phyloP scores from a whole-genome alignment of 495 filamentous ascomycete species.

The Emericellopsis terricola region DNA sequence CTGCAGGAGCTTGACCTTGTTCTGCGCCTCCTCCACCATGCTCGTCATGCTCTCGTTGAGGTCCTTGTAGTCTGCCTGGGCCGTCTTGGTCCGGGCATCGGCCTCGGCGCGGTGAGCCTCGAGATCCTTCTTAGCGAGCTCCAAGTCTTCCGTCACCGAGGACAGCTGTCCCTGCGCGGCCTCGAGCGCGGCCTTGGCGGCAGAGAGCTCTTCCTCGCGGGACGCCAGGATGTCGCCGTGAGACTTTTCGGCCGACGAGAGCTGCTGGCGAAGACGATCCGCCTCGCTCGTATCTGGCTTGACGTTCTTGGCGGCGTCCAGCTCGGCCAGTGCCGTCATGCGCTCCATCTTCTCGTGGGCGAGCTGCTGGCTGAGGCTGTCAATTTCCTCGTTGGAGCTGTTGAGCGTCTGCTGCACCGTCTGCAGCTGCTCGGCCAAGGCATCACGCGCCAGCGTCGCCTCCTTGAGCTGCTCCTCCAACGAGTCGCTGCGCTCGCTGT shows the following conservation, averaged over 20 bases:
- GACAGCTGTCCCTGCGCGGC: constrained; percentile 18
- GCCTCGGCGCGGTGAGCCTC: constrained; percentile 23
- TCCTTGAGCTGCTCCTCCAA: constrained; percentile 8
- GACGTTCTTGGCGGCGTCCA: constrained; percentile 30
- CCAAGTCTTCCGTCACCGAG: constrained; percentile 16
- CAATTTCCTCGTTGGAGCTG: constrained; percentile 21
- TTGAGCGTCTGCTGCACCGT: constrained; percentile 13
- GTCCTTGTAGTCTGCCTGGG: constrained; percentile 34
- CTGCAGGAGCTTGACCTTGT: constrained; percentile 16
- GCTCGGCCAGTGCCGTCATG: constrained; percentile 31
- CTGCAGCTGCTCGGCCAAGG: constrained; percentile 10
- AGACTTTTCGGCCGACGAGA: constrained; percentile 18
- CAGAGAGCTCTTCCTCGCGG: constrained; percentile 8
- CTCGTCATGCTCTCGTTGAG: constrained; percentile 35
- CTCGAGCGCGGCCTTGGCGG: constrained; percentile 11
- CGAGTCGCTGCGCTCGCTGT: constrained; percentile 6
- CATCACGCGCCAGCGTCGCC: constrained; percentile 7
- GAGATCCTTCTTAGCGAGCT: constrained; percentile 23
- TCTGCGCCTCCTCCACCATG: constrained; percentile 30
- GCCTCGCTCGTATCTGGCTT: constrained; percentile 31
- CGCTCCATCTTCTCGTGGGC: constrained; percentile 36
- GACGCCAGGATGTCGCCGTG: constrained; percentile 14
- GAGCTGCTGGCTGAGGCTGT: constrained; percentile 26
- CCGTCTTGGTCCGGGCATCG: constrained; percentile 24
- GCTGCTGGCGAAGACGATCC: constrained; percentile 22